Base-by-base conservation (phyloP, 2,329 filamentous ascomycete genomes). In the Fusarium sp. region DNA sequence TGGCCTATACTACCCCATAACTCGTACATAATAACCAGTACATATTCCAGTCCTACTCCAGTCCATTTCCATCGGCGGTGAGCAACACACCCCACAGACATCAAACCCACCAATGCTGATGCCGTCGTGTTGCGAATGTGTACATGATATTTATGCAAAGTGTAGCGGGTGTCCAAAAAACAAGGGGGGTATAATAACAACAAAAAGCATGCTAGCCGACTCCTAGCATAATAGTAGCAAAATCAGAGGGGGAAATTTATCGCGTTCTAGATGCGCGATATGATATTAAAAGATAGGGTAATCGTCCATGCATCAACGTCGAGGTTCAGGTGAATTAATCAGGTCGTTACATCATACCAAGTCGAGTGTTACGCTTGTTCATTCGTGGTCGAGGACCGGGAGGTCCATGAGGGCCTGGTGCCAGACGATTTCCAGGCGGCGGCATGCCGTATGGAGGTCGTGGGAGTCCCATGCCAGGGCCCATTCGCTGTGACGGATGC, bases 301-400 rank as follows among this genome's bases (percentile, higher is more conserved):
- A 47, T 56, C 32, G 40, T 58, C 57, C 65, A 64, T 66, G 53
- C 58, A 49, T 48, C 49, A 50, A 66, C 71, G 56, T 66, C 35
- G 49, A 46, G 49, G 30, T 62, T 54, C 60, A 59, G 56, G 25
- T 46, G 47, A 53, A 54, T 39, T 39, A 66, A 43, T 66, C 51
- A 72, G 59, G 56, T 70, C 63, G 60, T 80, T 74, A 82, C 80
- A 88, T 86, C 83, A 87, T 87, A 60, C 86, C 86, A 52, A 88
- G 75, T 64, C 87, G 82, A 62, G 87, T 89, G 82, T 85, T 87
- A 68, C 87, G 83, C 81, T 88, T 88, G 79, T 88, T 86, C 85
- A 88, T 87, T 67, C 79, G 80, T 49, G 84, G 82, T 44, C 72
- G 80, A 80, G 73, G 72, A 56, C 73, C 62, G 69, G 78, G 60